Base-by-base conservation (phyloP, 2,329 filamentous ascomycete genomes). In the Talaromyces sp. region DNA sequence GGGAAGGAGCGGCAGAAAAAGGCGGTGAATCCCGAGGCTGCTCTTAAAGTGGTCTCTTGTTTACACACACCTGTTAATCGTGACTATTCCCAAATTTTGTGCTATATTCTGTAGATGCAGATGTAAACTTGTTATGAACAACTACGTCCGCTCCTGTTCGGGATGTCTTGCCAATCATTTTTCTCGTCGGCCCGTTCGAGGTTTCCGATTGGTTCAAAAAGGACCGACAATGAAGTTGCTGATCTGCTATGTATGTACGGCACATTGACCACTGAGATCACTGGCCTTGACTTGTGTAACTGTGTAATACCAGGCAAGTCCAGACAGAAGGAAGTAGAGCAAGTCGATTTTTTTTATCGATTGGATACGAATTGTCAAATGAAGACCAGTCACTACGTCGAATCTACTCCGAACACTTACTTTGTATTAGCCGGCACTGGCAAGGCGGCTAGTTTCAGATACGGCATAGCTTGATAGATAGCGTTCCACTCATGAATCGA, bases 1-100 rank as follows among this genome's bases (percentile, higher is more conserved):
- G 37, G 61, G 50, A 19, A 57, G 39, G 13, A 22, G 54, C 54
- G 66, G 66, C 66, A 68, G 62, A 62, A 68, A 52, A 41, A 60
- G 66, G 66, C 66, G 66, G 65, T 68, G 19, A 33, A 31, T 31
- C 7, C 27, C 27, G 27, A 22, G 14, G 2, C 10, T 9, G 9
- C 1, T 52, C 3, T 8, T 31, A 27, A 49, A 31, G 27, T 3
- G 27, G 27, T 31, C 27, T 6, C 7, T 8, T 31, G 27, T 31
- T 31, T 31, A 31, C 24, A 16, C 24, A 50, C 3, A 8, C 27
- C 16, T 7, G 16, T n/a, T 37, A 3, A 10, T 37, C 11, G 35
- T 37, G 9, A 2, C 11, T 27, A 3, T 13, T 49, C 24, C 45
- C 45, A 6, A 24, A 14, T 27, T 5, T 8, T 49, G 45, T 49